Percentiles rank a stretch among this genome's conserved stretches.
These are phyloP conservation scores for Viola odorata DNA, from an alignment of 345 rosid species.

Conservation along the genomic window DNA sequence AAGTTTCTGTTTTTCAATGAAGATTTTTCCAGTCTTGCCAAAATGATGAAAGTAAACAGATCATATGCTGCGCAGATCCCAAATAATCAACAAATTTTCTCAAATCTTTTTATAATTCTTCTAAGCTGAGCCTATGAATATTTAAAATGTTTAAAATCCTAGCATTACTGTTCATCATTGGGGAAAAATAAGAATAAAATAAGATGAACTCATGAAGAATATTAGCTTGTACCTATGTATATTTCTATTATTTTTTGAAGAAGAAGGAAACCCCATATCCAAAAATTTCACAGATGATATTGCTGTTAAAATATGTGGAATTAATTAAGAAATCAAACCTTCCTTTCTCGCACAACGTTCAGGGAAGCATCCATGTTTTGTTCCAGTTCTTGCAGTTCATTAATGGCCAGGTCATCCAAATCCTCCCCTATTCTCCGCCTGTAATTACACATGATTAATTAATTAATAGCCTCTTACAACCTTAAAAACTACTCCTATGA, in stretches of 20 bases:
- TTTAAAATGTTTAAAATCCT: background rate
- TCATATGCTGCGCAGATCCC: too few species aligned
- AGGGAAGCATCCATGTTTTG: conserved; percentile 30
- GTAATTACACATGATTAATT: background rate
- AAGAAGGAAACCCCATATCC: background rate
- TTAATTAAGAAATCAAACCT: conserved; percentile 25
- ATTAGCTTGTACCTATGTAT: background rate
- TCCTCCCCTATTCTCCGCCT: conserved; percentile 59
- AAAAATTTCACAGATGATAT: background rate
- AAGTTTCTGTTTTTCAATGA: background rate
- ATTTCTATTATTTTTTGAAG: background rate
- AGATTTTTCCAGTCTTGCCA: background rate
- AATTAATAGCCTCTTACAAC: background rate
- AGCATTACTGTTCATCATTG: background rate
- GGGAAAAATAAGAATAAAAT: background rate
- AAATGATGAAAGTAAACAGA: background rate
- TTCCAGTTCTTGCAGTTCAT: conserved; percentile 44
- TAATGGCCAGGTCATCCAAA: conserved; percentile 28
- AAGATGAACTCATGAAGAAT: too few species aligned
- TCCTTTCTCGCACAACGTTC: conserved; percentile 33
- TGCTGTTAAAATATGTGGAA: background rate
- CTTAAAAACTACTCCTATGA: background rate
- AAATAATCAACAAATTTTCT: too few species aligned
- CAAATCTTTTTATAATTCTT: background rate
- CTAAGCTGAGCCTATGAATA: background rate